Base-by-base conservation (phyloP, 2,329 filamentous ascomycete species). In the Trichophyton benhamiae region DNA sequence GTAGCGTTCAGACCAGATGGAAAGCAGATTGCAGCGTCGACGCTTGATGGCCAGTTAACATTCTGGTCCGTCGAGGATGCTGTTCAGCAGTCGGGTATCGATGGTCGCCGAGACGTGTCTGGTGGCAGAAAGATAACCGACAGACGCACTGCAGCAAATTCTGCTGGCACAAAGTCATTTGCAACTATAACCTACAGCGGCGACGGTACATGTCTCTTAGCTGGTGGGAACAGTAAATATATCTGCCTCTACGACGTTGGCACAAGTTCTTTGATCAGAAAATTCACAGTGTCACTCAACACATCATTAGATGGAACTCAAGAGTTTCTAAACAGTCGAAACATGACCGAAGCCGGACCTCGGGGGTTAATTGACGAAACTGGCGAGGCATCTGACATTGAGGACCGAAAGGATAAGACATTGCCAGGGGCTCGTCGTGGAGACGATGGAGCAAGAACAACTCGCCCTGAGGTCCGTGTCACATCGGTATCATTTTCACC, bases 181-280 rank as follows among this genome's bases (percentile, higher is more conserved):
- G 87, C 83, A 69, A 88, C 87, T 5, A 88, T 99, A 66, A 84
- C 83, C 60, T 99, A 97, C 76, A 96, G 91, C 72, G 87, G 89
- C 0, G 94, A 99, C 71, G 94, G 94, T 11, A 88, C 85, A 64
- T 96, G 94, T 68, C 80, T 99, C 9, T 79, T 99, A 46, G 94
- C 92, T 0, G 91, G 85, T 57, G 94, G 94, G 36, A 96, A 94
- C 79, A 96, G 91, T 85, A 99, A 99, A 77, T 96, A 95, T 74
- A 96, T 99, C 59, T 97, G 94, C 72, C 75, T 99, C 62, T 99
- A 99, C 76, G 92, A 95, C n/a, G 89, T 95, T 36, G 85, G 86
- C 62, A 95, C 92, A 0, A 91, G 94, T 72, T 90, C 94, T 0
- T 78, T 99, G 9, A 79, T 97, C 61, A 96, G 95, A 73, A 96